Evolutionary conservation across 2,329 filamentous ascomycete species (phyloP).

Genomic region (Colletotrichum scovillei): DNA sequence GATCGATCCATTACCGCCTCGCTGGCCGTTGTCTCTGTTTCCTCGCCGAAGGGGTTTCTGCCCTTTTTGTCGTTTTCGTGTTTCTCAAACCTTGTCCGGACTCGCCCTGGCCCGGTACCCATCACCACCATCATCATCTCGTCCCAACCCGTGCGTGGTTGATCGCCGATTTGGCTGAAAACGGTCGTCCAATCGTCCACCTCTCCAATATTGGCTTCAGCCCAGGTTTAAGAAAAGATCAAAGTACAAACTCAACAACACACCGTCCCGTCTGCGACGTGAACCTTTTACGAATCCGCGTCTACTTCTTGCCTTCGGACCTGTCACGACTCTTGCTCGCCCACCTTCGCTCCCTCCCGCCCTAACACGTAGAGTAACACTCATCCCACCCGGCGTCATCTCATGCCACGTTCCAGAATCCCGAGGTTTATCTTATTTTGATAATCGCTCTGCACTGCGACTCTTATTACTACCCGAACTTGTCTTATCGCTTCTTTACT

Average conservation of each 20-base stretch:
- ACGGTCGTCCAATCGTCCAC: background rate
- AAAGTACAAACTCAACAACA: background rate
- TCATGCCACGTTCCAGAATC: constrained; percentile 14
- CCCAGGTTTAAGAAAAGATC: background rate
- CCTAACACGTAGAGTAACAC: background rate
- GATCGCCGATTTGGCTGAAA: constrained; percentile 21
- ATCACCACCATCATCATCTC: background rate
- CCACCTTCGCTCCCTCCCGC: too few relatives aligned
- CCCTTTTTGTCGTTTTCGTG: background rate
- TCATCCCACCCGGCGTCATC: background rate
- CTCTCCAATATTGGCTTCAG: background rate
- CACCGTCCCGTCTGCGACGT: constrained; percentile 13
- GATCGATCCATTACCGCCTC: background rate
- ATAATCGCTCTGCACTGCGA: background rate
- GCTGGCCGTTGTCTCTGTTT: background rate
- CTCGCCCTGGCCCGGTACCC: background rate
- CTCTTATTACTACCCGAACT: constrained; percentile 1
- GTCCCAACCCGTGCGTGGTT: background rate
- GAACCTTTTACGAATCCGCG: background rate
- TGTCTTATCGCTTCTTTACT: constrained; percentile 9
- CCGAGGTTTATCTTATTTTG: background rate
- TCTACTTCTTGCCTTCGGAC: background rate
- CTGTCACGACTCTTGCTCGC: background rate
- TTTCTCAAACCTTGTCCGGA: background rate
- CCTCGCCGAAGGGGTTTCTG: background rate